Conservation (phyloP, 2,329 filamentous ascomycete species). For the Cordyceps javanica region DNA sequence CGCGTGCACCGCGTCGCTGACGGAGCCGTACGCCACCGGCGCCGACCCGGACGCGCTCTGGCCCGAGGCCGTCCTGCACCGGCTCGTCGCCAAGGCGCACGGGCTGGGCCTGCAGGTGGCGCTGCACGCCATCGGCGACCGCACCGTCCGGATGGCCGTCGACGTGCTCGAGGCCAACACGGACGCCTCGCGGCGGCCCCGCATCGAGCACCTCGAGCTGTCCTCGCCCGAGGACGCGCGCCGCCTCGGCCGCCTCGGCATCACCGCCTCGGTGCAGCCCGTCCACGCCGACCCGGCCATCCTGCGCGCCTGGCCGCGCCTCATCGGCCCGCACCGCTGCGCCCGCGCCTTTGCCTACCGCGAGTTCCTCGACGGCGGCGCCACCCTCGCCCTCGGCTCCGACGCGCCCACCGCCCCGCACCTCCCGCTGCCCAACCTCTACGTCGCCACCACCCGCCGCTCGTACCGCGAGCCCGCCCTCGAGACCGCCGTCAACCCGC, state of each 20-base stretch:
- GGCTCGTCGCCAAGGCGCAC: slow-evolving; percentile 49
- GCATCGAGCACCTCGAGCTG: slow-evolving; percentile 61
- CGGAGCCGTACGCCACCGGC: slow-evolving; percentile 50
- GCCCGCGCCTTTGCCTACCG: slow-evolving; percentile 53
- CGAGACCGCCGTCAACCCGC: slow-evolving; percentile 40
- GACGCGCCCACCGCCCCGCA: slow-evolving; percentile 52
- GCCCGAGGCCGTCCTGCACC: slow-evolving; percentile 43
- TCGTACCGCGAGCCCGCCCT: slow-evolving; percentile 44
- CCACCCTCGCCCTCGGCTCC: slow-evolving; percentile 45
- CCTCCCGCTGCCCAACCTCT: slow-evolving; percentile 43
- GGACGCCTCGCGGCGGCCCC: slow-evolving; percentile 44
- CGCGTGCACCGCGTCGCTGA: slow-evolving; percentile 56
- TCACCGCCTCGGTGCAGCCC: slow-evolving; percentile 52
- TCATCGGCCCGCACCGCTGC: slow-evolving; percentile 46
- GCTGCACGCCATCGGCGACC: slow-evolving; percentile 60
- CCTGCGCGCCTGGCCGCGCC: slow-evolving; percentile 47
- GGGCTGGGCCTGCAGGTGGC: slow-evolving; percentile 52
- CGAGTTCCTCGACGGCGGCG: slow-evolving; percentile 47
- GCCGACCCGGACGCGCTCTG: slow-evolving; percentile 47
- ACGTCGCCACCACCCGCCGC: slow-evolving; percentile 48
- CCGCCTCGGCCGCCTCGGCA: slow-evolving; percentile 47
- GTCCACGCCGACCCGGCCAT: slow-evolving; percentile 53
- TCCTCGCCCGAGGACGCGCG: slow-evolving; percentile 47
- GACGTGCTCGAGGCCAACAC: slow-evolving; percentile 44
- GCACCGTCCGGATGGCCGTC: slow-evolving; percentile 50